Base-by-base conservation (phyloP, 2,329 filamentous ascomycete species). In the Pseudomassariella vexata region DNA sequence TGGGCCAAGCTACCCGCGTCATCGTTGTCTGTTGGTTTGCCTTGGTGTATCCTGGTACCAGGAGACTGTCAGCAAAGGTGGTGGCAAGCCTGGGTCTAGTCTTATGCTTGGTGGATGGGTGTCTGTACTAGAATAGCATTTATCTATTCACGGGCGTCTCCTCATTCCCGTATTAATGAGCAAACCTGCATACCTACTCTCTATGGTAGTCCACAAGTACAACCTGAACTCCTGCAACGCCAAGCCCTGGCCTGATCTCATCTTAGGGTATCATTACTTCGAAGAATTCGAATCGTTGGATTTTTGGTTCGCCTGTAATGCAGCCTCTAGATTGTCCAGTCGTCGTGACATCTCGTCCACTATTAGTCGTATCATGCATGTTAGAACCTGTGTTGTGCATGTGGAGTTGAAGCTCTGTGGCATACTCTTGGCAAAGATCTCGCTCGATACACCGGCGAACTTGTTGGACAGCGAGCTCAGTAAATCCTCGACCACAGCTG, bases 281-380 rank as follows among this genome's bases (percentile, higher is more conserved):
- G 62, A 44, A 8, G 51, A 50, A 24, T 46, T 50, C 7, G 39
- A 34, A 9, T 63, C 56, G 35, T 64, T 65, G n/a, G n/a, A n/a
- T 36, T 67, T 57, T 45, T 68, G 76, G 37, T 66, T 71, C 23
- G 73, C 70, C 47, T 76, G 69, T 26, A 94, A 67, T 10, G 81
- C 79, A 16, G 82, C 69, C 56, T 94, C 89, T 9, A 95, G 70
- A 36, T 80, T 86, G 53, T 95, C 89, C 15, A 95, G 64, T 17
- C 89, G 77, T 39, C 82, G 73, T 10, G 85, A 84, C 88, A 95
- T 95, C 42, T 95, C 88, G 52, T 95, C 89, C 84, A 95, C 88
- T 95, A 39, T 17, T 10, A 25, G 32, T n/a, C 12, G 11, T 18
- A 7, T 12, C 9, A 28, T 16, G 28, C 36, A 5, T 31, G 25